Evolutionary conservation across 805 yeast genomes (phyloP).

Genomic region (Wickerhamiella vanderwaltii): DNA sequence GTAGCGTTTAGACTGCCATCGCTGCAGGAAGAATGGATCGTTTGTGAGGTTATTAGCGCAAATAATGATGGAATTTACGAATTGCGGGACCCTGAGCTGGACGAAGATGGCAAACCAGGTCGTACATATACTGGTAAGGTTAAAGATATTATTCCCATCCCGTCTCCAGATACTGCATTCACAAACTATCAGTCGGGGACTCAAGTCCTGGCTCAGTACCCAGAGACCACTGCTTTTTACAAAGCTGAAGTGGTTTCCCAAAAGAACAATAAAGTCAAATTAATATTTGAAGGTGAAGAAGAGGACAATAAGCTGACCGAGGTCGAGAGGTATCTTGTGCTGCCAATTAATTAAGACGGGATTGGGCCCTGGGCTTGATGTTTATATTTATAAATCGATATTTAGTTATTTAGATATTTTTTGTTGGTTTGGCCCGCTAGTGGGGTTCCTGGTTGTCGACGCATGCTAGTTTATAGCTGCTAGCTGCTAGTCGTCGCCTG

Average conservation of each 20-base stretch:
- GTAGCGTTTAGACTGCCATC: slow-evolving; percentile 73
- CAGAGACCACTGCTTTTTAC: slow-evolving; percentile 94
- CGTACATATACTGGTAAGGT: slow-evolving; percentile 60
- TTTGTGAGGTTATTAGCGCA: slow-evolving; percentile 74
- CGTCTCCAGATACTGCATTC: slow-evolving; percentile 32
- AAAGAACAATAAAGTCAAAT: slow-evolving; percentile 52
- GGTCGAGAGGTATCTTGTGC: slow-evolving; percentile 71
- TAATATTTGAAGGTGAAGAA: slow-evolving; percentile 92
- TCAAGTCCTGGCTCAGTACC: slow-evolving; percentile 83
- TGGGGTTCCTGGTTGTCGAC: too few species aligned
- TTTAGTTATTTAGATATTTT: too few species aligned
- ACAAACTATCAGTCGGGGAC: slow-evolving; percentile 58
- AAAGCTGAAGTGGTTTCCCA: slow-evolving; percentile 82
- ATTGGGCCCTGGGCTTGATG: too few species aligned
- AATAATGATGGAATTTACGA: slow-evolving; percentile 72
- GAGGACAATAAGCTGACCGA: slow-evolving; percentile 93
- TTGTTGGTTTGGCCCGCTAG: too few species aligned
- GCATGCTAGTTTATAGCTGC: too few species aligned
- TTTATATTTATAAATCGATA: too few species aligned
- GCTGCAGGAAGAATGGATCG: slow-evolving; percentile 87
- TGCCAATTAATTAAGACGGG: too few species aligned
- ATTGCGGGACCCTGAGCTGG: slow-evolving; percentile 97
- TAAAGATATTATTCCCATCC: slow-evolving; percentile 64
- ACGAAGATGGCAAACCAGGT: slow-evolving; percentile 80
- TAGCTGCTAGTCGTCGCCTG: too few species aligned